Percentiles rank a stretch among this genome's conserved stretches.
These are phyloP conservation scores for Phaeomoniella chlamydospora DNA, from an alignment of 2,329 filamentous ascomycete species.

Conservation along the genomic window DNA sequence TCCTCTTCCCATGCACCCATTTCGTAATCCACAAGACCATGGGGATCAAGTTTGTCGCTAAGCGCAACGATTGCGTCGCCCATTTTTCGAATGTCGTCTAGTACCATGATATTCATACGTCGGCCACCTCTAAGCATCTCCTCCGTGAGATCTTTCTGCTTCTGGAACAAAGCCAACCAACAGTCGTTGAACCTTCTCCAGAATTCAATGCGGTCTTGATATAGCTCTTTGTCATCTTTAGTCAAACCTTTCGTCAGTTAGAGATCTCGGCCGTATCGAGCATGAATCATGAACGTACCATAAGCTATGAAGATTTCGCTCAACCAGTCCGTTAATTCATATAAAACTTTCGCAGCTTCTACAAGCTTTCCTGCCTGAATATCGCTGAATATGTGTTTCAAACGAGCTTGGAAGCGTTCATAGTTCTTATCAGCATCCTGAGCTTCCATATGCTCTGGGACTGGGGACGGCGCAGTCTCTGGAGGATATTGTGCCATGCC, in stretches of 20 bases:
- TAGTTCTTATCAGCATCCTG: slow-evolving; percentile 20
- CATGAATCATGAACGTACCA: too few species aligned
- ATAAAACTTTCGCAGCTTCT: slow-evolving; percentile 43
- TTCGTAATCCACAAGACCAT: slow-evolving; percentile 94
- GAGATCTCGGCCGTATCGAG: slow-evolving; percentile 1
- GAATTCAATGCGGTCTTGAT: slow-evolving; percentile 63
- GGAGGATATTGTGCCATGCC: slow-evolving; percentile 34
- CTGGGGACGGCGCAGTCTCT: slow-evolving; percentile 22
- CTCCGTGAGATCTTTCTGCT: slow-evolving; percentile 61
- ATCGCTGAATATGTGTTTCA: slow-evolving; percentile 61
- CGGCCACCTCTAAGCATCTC: slow-evolving; percentile 44
- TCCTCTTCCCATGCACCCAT: slow-evolving; percentile 94
- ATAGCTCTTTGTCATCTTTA: slow-evolving; percentile 63
- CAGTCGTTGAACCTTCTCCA: slow-evolving; percentile 94
- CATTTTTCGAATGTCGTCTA: slow-evolving; percentile 60
- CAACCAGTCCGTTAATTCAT: slow-evolving; percentile 53
- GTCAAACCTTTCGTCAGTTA: slow-evolving; percentile 50
- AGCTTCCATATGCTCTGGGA: slow-evolving; percentile 12
- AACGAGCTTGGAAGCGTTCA: slow-evolving; percentile 46
- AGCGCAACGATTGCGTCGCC: slow-evolving; percentile 68
- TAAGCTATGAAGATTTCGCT: slow-evolving; percentile 50
- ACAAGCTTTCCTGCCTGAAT: slow-evolving; percentile 47
- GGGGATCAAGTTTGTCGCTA: slow-evolving; percentile 74
- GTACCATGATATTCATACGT: slow-evolving; percentile 47
- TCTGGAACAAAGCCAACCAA: slow-evolving; percentile 73